Evolutionary conservation across 495 filamentous ascomycete species (phyloP).

Genomic region (Hypoxylon rickii): DNA sequence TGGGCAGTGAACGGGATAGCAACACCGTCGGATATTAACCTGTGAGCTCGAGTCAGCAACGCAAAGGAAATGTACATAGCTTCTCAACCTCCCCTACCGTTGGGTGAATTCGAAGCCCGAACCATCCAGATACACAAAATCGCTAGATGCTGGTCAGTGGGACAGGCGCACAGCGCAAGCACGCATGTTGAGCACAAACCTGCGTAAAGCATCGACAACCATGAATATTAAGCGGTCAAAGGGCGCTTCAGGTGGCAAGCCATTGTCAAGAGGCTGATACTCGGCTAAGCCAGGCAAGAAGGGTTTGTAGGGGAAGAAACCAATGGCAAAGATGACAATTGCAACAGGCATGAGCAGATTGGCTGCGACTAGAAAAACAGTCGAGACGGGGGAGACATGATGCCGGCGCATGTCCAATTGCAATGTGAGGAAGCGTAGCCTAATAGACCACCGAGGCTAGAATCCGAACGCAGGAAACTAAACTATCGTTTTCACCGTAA

Average conservation of each 20-base stretch:
- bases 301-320: slow-evolving; percentile 98
- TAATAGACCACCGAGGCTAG: background rate
- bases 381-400: slow-evolving; percentile 42
- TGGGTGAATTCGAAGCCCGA: slow-evolving; percentile 92
- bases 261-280: slow-evolving; percentile 57
- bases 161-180: background rate
- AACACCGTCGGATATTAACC: slow-evolving; percentile 78
- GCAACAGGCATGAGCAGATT: slow-evolving; percentile 81
- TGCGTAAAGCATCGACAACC: slow-evolving; percentile 94
- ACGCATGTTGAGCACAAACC: slow-evolving; percentile 54
- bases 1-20: slow-evolving; percentile 94
- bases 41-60: slow-evolving; percentile 45
- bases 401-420: slow-evolving; percentile 38
- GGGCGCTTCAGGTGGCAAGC: slow-evolving; percentile 58
- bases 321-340: slow-evolving; percentile 80
- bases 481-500: slow-evolving; percentile 7
- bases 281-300: slow-evolving; percentile 81
- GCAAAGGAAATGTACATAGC: background rate
- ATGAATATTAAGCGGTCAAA: slow-evolving; percentile 96
- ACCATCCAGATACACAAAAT: slow-evolving; percentile 84
- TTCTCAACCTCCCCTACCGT: slow-evolving; percentile 58
- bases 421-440: background rate
- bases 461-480: slow-evolving; percentile 3
- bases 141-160: slow-evolving; percentile 56
- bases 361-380: slow-evolving; percentile 58